Conservation (phyloP, 768 basidiomycete genomes). For the Boletus subcaerulescens region DNA sequence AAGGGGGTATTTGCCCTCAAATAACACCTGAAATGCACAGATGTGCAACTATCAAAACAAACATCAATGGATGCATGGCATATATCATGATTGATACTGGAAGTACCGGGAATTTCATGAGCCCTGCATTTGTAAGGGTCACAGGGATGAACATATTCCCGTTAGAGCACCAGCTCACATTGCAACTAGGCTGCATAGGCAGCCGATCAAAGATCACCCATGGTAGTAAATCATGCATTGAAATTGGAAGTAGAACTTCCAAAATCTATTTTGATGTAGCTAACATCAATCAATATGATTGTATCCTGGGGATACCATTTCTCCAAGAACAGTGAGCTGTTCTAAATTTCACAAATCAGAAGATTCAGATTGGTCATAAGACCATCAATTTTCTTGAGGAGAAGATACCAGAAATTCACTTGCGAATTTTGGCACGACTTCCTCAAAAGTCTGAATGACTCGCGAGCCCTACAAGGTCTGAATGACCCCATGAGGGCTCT, state of each 20-base stretch:
- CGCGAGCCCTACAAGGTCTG: no score
- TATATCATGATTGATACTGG: not conserved
- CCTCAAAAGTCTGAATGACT: not conserved
- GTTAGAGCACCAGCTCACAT: not conserved
- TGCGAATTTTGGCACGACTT: not conserved
- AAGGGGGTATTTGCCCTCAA: not conserved
- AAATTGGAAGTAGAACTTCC: not conserved
- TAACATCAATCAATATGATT: not conserved
- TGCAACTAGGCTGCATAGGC: not conserved
- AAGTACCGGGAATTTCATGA: not conserved
- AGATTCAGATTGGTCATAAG: accelerated
- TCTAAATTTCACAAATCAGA: not conserved
- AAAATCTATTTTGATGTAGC: not conserved
- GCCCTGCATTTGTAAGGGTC: not conserved
- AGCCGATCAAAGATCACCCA: not conserved
- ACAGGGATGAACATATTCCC: not conserved
- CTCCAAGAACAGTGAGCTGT: no score
- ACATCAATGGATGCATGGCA: no score
- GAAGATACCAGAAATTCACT: accelerated
- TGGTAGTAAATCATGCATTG: not conserved
- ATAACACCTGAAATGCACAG: not conserved
- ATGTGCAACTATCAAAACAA: no score
- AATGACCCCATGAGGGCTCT: no score
- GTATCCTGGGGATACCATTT: not conserved
- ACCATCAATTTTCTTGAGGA: not conserved